phyloP scores from a whole-genome alignment of 805 yeast genomes.

The Saccharomycopsis oosterbeekiorum region DNA sequence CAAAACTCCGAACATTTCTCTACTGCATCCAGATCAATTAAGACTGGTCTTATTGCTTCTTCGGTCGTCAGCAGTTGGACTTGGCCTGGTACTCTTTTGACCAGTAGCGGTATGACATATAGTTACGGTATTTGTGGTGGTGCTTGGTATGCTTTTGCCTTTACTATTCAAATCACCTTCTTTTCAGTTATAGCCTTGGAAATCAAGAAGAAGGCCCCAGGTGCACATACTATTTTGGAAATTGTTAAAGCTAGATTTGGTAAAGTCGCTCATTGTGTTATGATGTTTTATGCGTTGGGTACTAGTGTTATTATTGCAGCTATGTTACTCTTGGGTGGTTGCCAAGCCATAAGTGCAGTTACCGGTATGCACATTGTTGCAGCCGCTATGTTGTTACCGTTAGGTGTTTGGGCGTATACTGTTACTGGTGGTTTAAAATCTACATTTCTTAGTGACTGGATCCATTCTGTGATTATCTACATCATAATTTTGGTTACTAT shows the following conservation, averaged over 20 bases:
- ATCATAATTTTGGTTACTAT: slow-evolving; percentile 29
- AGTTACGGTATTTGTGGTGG: slow-evolving; percentile 26
- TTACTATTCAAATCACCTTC: slow-evolving; percentile 25
- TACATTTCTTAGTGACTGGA: slow-evolving; percentile 44
- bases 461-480: slow-evolving; percentile 36
- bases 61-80: slow-evolving; percentile 34
- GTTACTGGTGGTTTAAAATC: slow-evolving; percentile 43
- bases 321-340: slow-evolving; percentile 36
- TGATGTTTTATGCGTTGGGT: slow-evolving; percentile 30
- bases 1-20: slow-evolving; percentile 35
- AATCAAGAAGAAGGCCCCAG: slow-evolving; percentile 28
- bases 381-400: slow-evolving; percentile 34
- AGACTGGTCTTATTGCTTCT: slow-evolving; percentile 33
- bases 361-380: slow-evolving; percentile 39
- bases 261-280: slow-evolving; percentile 28
- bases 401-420: slow-evolving; percentile 40
- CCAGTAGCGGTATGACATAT: slow-evolving; percentile 26
- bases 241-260: slow-evolving; percentile 33
- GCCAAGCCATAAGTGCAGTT: slow-evolving; percentile 32
- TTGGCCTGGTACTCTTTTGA: slow-evolving; percentile 27
- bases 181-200: slow-evolving; percentile 28
- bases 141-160: slow-evolving; percentile 25
- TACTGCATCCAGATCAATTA: slow-evolving; percentile 35
- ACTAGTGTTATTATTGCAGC: slow-evolving; percentile 32
- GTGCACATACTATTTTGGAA: slow-evolving; percentile 33